Evolutionary conservation across 495 filamentous ascomycete genomes (phyloP).

Genomic region (Penicillium odoratum): DNA sequence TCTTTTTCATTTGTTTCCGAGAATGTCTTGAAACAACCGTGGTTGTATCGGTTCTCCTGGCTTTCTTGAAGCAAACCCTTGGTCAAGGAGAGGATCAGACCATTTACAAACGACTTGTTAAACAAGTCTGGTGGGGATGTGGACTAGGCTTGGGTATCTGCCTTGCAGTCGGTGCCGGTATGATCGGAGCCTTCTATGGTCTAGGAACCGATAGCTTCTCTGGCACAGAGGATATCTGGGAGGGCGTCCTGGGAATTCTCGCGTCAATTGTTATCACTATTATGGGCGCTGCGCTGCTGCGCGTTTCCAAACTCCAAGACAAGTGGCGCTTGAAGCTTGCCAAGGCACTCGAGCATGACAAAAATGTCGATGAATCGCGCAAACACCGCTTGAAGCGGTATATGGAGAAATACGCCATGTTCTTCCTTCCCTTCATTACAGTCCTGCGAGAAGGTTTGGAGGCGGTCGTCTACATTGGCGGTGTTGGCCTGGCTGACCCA

Average conservation of each 20-base stretch:
- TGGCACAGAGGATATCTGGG: conserved; percentile 70
- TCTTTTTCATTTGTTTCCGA: conserved; percentile 87
- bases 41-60: conserved; percentile 78
- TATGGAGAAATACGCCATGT: conserved; percentile 78
- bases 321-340: conserved; percentile 84
- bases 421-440: conserved; percentile 78
- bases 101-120: conserved; percentile 66
- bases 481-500: conserved; percentile 71
- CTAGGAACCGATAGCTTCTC: conserved; percentile 68
- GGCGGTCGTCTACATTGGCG: conserved; percentile 78
- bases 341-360: conserved; percentile 58
- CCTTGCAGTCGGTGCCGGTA: conserved; percentile 63
- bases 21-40: conserved; percentile 80
- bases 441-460: conserved; percentile 85
- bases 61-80: conserved; percentile 78
- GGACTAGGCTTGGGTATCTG: conserved; percentile 64
- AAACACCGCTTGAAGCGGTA: conserved; percentile 58
- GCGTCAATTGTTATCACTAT: conserved; percentile 75
- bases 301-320: conserved; percentile 81
- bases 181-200: conserved; percentile 81
- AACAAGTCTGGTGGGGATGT: conserved; percentile 76
- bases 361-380: conserved; percentile 26
- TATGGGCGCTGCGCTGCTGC: conserved; percentile 74
- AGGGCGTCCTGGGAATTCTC: conserved; percentile 70
- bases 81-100: conserved; percentile 54